These are phyloP conservation scores for Austroboletus olivaceoglutinosus DNA, from an alignment of 1,284 basidiomycete species.

Conservation along the genomic window DNA sequence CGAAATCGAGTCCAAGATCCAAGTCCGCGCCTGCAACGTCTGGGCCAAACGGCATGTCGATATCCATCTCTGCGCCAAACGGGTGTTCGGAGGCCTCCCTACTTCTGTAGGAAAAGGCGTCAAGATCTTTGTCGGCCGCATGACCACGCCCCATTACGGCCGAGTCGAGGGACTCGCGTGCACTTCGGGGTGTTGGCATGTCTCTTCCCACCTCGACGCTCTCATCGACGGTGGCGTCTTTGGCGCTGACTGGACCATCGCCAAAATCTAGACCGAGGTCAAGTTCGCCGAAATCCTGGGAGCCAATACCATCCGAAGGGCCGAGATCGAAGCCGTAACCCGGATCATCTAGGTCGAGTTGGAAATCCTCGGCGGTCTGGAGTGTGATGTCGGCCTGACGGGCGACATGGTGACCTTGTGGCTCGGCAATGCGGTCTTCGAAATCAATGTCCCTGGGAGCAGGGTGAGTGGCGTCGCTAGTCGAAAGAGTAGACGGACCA, in stretches of 20 bases:
- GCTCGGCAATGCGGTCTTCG: constrained; percentile 62
- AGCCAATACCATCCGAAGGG: constrained; percentile 79
- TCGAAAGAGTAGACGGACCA: constrained; percentile 47
- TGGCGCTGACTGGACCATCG: constrained; percentile 45
- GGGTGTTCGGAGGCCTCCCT: constrained; percentile 64
- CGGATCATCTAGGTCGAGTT: constrained; percentile 59
- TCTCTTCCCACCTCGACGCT: constrained; percentile 78
- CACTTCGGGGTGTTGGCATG: constrained; percentile 46
- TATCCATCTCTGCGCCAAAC: constrained; percentile 56
- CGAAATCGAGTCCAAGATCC: constrained; percentile 73
- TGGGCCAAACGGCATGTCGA: constrained; percentile 56
- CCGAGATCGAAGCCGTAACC: constrained; percentile 66
- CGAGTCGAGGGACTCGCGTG: constrained; percentile 59
- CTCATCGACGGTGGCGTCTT: constrained; percentile 52
- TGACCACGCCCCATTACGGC: constrained; percentile 50
- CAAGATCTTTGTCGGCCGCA: constrained; percentile 49
- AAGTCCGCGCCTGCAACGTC: constrained; percentile 54
- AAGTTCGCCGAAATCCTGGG: constrained; percentile 75
- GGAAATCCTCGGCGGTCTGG: constrained; percentile 64
- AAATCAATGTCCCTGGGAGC: constrained; percentile 70
- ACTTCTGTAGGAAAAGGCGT: constrained; percentile 59
- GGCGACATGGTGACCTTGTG: constrained; percentile 77
- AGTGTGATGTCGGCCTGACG: constrained; percentile 83
- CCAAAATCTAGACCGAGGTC: constrained; percentile 74
- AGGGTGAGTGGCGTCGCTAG: constrained; percentile 1